Conservation (phyloP, 2,329 filamentous ascomycete genomes). For the Ophiosphaerella korrae region DNA sequence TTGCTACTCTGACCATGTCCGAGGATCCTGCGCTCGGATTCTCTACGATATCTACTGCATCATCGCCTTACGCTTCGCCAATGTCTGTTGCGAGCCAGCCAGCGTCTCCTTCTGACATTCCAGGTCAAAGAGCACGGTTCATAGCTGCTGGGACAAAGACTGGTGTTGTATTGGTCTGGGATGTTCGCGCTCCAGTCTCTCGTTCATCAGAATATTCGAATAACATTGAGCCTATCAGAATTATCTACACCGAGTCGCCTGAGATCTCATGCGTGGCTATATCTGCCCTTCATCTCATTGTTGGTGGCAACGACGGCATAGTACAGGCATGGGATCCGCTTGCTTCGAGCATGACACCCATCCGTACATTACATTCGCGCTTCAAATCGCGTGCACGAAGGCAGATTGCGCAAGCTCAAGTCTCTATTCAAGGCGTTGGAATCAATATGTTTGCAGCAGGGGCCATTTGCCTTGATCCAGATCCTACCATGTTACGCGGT, state of each 20-base stretch:
- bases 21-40: slow-evolving; percentile 77
- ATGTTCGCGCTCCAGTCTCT: slow-evolving; percentile 71
- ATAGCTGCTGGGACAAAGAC: slow-evolving; percentile 79
- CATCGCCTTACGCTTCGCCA: slow-evolving; percentile 61
- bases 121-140: slow-evolving; percentile 81
- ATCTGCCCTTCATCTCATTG: slow-evolving; percentile 84
- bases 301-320: slow-evolving; percentile 91
- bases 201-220: slow-evolving; percentile 61
- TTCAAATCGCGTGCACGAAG: slow-evolving; percentile 83
- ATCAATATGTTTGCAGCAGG: slow-evolving; percentile 82
- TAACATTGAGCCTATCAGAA: slow-evolving; percentile 71
- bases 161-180: slow-evolving; percentile 82
- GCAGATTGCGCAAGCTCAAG: slow-evolving; percentile 69
- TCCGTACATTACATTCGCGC: slow-evolving; percentile 85
- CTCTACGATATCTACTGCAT: slow-evolving; percentile 59
- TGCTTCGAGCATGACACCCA: slow-evolving; percentile 75
- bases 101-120: slow-evolving; percentile 65
- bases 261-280: slow-evolving; percentile 82
- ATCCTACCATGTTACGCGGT: slow-evolving; percentile 82
- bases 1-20: slow-evolving; percentile 70
- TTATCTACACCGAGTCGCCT: slow-evolving; percentile 89
- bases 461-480: slow-evolving; percentile 84
- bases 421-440: slow-evolving; percentile 69
- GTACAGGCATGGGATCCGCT: slow-evolving; percentile 98
- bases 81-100: slow-evolving; percentile 54